Base-by-base conservation (phyloP, 176 grass and related monocot species). In the Guadua angustifolia region DNA sequence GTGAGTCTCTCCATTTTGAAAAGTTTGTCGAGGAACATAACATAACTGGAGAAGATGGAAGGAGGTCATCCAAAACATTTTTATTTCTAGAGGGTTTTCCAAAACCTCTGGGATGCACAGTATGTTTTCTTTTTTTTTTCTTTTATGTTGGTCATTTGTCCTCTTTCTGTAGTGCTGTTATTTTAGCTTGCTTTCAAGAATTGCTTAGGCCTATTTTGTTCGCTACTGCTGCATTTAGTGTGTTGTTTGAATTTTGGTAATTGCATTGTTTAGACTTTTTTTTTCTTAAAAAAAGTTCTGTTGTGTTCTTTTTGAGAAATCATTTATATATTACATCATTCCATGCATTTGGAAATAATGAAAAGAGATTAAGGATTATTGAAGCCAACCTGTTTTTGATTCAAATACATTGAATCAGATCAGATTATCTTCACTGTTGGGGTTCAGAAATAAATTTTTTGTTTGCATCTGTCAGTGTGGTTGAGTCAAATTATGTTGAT, bases 101-200 rank as follows among this genome's bases (percentile, higher is more conserved):
- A 38, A 98, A 91, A 93, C 89, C 95, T 86, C 83, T 93, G 60
- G 95, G 95, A 70, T 98, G 93, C 79, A 98, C 95, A 19, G 93
- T 98, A 84, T 86, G 89, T 84, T 49, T 73, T 57, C 67, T 83
- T 63, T 71, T 26, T 79, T 42, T 69, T 51, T 74, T 71, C 6
- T 51, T 69, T 17, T 29, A 60, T 60, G 21, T 22, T 60, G 36
- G 55, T 76, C 40, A 36, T 76, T 1, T 45, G 77, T 71, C 19
- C 24, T 61, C 40, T 61, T 36, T 43, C 49, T 66, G 4, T 58
- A 53, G 71, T 50, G 13, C 33, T 15, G 29, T 5, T 18, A 42
- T 55, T 75, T 75, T 25, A 64, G 47, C 57, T 66, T 45, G 12
- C 38, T 56, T 39, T 26, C 26, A 33, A n/a, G 22, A 24, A 29